Percentiles rank a stretch among this genome's conserved stretches.
These are phyloP conservation scores for Penicillium bovifimosum DNA, from an alignment of 495 filamentous ascomycete genomes.

Conservation along the genomic window DNA sequence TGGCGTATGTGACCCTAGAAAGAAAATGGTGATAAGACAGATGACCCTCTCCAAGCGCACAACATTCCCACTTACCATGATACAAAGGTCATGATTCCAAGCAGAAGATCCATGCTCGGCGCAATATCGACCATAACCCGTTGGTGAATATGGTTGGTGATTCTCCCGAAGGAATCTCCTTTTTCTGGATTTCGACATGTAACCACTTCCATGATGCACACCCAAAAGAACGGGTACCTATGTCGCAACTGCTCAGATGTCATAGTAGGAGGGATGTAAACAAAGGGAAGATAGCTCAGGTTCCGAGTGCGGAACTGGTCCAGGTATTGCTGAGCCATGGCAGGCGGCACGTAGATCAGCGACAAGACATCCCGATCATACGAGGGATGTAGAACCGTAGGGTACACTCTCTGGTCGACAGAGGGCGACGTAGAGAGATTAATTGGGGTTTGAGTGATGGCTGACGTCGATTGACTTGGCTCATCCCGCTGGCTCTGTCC, in stretches of 20 bases:
- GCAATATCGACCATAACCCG: constrained; percentile 44
- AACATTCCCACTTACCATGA: constrained; percentile 32
- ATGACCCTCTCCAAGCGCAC: not conserved
- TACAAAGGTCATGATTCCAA: constrained; percentile 46
- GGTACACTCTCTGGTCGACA: not conserved
- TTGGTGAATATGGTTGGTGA: constrained; percentile 40
- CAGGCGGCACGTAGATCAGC: constrained; percentile 18
- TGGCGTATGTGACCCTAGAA: constrained; percentile 16
- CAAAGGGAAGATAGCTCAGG: constrained; percentile 40
- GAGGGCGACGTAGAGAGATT: constrained; percentile 17
- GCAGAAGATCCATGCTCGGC: constrained; percentile 51
- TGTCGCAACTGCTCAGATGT: constrained; percentile 43
- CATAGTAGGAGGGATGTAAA: constrained; percentile 37
- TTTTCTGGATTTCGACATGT: constrained; percentile 31
- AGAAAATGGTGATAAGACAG: not conserved
- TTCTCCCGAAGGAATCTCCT: constrained; percentile 27
- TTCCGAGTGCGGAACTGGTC: constrained; percentile 37
- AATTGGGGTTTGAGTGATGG: not conserved
- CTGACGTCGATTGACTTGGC: not conserved
- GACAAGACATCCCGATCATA: constrained; percentile 7
- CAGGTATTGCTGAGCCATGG: constrained; percentile 37
- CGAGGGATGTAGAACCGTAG: not conserved
- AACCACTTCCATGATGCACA: constrained; percentile 47
- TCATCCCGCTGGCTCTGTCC: not conserved
- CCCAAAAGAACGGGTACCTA: constrained; percentile 48